Conservation (phyloP, 495 filamentous ascomycete genomes). For the Amniculicola lignicola region DNA sequence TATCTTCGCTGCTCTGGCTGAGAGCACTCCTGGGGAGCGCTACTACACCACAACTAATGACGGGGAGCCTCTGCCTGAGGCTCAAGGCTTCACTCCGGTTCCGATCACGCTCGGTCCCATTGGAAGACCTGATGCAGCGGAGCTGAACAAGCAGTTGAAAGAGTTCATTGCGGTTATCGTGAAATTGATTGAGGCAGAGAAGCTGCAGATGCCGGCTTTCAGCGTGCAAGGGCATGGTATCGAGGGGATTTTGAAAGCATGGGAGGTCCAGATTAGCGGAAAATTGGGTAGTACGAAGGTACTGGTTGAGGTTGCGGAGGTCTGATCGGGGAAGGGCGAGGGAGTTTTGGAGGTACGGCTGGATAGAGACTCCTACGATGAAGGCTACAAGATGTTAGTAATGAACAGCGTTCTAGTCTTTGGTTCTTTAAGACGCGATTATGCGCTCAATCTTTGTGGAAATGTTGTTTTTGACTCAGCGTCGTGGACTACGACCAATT, state of each 20-base stretch:
- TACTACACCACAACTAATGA: constrained; percentile 47
- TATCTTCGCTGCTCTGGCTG: constrained; percentile 26
- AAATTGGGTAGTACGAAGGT: constrained; percentile 20
- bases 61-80: constrained; percentile 37
- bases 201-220: constrained; percentile 7
- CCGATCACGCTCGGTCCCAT: constrained; percentile 13
- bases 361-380: too few species aligned
- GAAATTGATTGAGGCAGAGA: constrained; percentile 18
- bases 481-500: too few species aligned
- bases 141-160: constrained; percentile 8
- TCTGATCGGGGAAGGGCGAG: not conserved
- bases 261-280: constrained; percentile 11
- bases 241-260: constrained; percentile 15
- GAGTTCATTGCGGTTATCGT: constrained; percentile 17
- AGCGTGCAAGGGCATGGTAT: constrained; percentile 10
- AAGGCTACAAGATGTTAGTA: too few species aligned
- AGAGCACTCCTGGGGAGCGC: constrained; percentile 28
- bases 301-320: constrained; percentile 13
- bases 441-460: too few species aligned
- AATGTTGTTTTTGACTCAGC: too few species aligned
- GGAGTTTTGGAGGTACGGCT: not conserved
- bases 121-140: constrained; percentile 16
- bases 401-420: too few species aligned
- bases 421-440: too few species aligned
- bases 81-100: not conserved